phyloP scores from a whole-genome alignment of 768 basidiomycete species.

The Trametes maxima region DNA sequence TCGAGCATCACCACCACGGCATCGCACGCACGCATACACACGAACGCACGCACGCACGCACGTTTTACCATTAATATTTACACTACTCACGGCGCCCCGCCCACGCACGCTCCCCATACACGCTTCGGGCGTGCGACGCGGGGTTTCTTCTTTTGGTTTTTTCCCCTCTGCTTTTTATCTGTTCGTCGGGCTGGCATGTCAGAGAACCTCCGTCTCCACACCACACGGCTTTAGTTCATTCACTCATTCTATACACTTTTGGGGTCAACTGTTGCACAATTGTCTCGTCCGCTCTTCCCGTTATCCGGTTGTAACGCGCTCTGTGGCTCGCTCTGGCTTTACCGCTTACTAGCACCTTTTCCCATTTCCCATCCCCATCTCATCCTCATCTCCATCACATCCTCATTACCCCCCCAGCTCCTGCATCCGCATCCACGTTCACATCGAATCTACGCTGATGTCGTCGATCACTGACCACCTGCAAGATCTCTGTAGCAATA shows the following conservation, averaged over 20 bases:
- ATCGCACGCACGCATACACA: slow-evolving; percentile 30
- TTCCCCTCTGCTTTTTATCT: background rate
- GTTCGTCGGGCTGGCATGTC: background rate
- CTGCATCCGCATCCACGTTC: background rate
- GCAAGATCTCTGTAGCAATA: slow-evolving; percentile 25
- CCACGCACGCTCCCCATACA: slow-evolving; percentile 17
- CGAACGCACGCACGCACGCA: slow-evolving; percentile 27
- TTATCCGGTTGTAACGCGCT: slow-evolving; percentile 23
- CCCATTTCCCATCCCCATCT: background rate
- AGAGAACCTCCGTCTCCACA: background rate
- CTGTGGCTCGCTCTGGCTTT: slow-evolving; percentile 16
- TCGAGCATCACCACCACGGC: slow-evolving; percentile 24
- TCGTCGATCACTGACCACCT: slow-evolving; percentile 11
- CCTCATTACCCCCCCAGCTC: background rate
- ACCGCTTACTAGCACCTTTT: slow-evolving; percentile 13
- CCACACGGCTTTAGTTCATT: slow-evolving; percentile 9
- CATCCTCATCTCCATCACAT: background rate
- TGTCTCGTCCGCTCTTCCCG: slow-evolving; percentile 15
- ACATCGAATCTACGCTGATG: slow-evolving; percentile 14
- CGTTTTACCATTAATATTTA: slow-evolving; percentile 19
- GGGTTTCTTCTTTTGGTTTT: background rate
- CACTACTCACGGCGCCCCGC: slow-evolving; percentile 25
- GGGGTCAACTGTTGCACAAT: slow-evolving; percentile 23
- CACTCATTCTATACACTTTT: background rate
- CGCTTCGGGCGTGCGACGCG: slow-evolving; percentile 19